phyloP scores from a whole-genome alignment of 345 rosid genomes.

The Eutrema yunnanense region DNA sequence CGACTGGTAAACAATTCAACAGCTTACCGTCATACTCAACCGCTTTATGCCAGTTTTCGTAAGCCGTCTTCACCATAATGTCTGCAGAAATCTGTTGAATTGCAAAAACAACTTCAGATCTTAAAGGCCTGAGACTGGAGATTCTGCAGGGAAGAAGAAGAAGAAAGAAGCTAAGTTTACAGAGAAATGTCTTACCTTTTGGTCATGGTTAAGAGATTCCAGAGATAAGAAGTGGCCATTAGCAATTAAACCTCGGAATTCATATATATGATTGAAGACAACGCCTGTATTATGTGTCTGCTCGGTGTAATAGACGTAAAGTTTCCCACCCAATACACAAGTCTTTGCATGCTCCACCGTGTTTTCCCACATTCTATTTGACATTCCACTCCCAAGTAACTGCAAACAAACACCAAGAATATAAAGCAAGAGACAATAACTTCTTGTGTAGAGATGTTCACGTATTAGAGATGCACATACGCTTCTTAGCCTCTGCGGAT shows the following conservation, averaged over 20 bases:
- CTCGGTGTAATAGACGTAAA: constrained; percentile 63
- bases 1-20: constrained; percentile 37
- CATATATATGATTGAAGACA: constrained; percentile 75
- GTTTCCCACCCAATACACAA: constrained; percentile 69
- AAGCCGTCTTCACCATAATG: constrained; percentile 67
- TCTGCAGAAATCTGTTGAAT: constrained; percentile 61
- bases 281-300: constrained; percentile 44
- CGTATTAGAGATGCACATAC: constrained; percentile 36
- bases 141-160: background rate
- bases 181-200: constrained; percentile 47
- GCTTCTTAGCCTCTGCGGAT: constrained; percentile 61
- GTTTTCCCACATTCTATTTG: constrained; percentile 93
- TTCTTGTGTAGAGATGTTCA: background rate
- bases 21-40: constrained; percentile 73
- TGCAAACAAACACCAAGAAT: constrained; percentile 19
- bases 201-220: constrained; percentile 61
- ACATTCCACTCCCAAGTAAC: constrained; percentile 96
- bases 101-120: background rate
- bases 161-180: background rate
- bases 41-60: constrained; percentile 77
- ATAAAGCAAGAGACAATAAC: background rate
- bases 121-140: background rate
- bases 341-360: constrained; percentile 93
- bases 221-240: constrained; percentile 59
- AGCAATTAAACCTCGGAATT: constrained; percentile 63